Evolutionary conservation across 208 protist genomes (phyloP).

Genomic region (Leishmania major): DNA sequence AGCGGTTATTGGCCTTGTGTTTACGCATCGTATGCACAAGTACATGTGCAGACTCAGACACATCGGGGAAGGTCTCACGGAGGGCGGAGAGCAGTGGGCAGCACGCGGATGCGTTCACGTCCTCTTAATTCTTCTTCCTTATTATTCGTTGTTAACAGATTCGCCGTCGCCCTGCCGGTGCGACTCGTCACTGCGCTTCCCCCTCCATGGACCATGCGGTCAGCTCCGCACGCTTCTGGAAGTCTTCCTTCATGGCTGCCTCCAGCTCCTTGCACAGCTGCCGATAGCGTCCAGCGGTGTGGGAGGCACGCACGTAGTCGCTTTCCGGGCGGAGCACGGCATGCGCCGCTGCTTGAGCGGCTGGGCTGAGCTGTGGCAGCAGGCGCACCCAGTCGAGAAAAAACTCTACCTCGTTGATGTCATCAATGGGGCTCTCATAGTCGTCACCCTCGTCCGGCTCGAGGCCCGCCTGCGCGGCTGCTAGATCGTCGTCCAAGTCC

Average conservation of each 20-base stretch:
- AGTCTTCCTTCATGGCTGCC: conserved; percentile 55
- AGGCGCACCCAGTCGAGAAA: conserved; percentile 43
- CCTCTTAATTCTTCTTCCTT: neutral
- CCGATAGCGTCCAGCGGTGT: conserved; percentile 54
- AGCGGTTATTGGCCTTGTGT: neutral
- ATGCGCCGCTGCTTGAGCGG: conserved; percentile 26
- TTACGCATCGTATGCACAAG: neutral
- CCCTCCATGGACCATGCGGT: conserved; percentile 1
- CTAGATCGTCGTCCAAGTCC: conserved; percentile 31
- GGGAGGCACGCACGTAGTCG: conserved; percentile 48
- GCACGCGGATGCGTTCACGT: neutral
- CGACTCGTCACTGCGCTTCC: neutral
- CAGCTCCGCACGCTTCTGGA: conserved; percentile 31
- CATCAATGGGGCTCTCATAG: conserved; percentile 89
- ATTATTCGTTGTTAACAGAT: neutral
- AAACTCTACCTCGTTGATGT: conserved; percentile 80
- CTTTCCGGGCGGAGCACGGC: conserved; percentile 34
- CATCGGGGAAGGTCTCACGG: neutral
- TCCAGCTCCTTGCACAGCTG: conserved; percentile 60
- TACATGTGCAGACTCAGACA: neutral
- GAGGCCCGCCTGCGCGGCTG: conserved; percentile 25
- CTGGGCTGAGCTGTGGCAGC: conserved; percentile 19
- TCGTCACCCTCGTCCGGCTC: conserved; percentile 78
- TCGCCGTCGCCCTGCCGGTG: neutral
- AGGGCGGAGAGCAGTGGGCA: neutral